Evolutionary conservation across 768 basidiomycete species (phyloP).

Genomic region (Stropharia rugosoannulata): DNA sequence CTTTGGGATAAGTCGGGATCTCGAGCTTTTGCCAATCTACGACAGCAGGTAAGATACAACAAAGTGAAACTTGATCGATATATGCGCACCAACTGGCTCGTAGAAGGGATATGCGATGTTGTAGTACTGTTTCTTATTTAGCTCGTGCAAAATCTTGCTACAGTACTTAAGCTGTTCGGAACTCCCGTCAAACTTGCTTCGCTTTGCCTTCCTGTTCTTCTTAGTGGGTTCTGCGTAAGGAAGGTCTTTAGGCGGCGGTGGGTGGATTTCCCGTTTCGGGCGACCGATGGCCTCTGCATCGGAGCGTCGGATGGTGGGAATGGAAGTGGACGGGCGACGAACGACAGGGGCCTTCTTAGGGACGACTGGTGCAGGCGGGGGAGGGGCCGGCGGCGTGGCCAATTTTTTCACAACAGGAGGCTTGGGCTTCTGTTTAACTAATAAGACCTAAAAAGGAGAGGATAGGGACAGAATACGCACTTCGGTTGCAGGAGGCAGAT

Average conservation of each 20-base stretch:
- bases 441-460: conserved; percentile 10
- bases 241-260: conserved; percentile 90
- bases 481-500: conserved; percentile 75
- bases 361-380: conserved; percentile 29
- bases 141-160: conserved; percentile 66
- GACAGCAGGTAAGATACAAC: conserved; percentile 7
- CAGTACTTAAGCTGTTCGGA: conserved; percentile 87
- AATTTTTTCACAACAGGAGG: conserved; percentile 46
- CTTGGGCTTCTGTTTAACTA: conserved; percentile 31
- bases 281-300: conserved; percentile 63
- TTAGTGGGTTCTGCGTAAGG: conserved; percentile 78
- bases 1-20: conserved; percentile 81
- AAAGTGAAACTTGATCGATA: conserved; percentile 1
- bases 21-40: conserved; percentile 77
- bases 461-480: conserved; percentile 40
- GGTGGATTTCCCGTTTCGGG: conserved; percentile 98
- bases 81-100: conserved; percentile 83
- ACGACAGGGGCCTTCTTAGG: conserved; percentile 44
- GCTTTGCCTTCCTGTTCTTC: conserved; percentile 63
- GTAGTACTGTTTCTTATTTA: conserved; percentile 79
- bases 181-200: conserved; percentile 62
- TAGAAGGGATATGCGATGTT: conserved; percentile 81
- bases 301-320: conserved; percentile 82
- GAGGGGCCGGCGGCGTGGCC: conserved; percentile 43
- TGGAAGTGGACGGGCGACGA: conserved; percentile 76